Percentiles rank a stretch among this genome's conserved stretches.
These are phyloP conservation scores for Morella rubra DNA, from an alignment of 306 rosid species.

Conservation along the genomic window DNA sequence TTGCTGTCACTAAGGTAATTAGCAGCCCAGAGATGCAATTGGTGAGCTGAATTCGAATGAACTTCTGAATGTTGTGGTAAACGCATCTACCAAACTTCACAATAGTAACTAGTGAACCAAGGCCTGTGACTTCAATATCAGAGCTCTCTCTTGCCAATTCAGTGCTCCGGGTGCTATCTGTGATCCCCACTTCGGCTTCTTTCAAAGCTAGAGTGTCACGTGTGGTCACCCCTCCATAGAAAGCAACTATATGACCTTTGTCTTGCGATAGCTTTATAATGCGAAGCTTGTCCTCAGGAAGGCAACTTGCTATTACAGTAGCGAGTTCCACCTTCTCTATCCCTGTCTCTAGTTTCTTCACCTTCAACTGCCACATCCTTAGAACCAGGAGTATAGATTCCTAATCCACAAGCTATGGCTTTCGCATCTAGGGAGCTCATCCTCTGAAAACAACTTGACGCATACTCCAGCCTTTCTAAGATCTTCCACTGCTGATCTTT, in stretches of 20 bases:
- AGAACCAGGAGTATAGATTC: conserved; percentile 16
- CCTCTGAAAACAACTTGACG: conserved; percentile 54
- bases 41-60: conserved; percentile 56
- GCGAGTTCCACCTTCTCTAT: conserved; percentile 23
- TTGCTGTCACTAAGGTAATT: conserved; percentile 40
- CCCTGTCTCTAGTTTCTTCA: conserved; percentile 20
- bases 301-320: conserved; percentile 43
- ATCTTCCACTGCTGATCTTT: conserved; percentile 25
- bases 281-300: conserved; percentile 41
- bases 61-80: conserved; percentile 53
- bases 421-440: conserved; percentile 36
- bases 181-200: conserved; percentile 55
- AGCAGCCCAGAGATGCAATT: conserved; percentile 41
- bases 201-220: conserved; percentile 34
- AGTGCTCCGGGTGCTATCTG: conserved; percentile 7
- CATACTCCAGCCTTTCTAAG: conserved; percentile 28
- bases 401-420: conserved; percentile 45
- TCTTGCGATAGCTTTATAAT: conserved; percentile 35
- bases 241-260: conserved; percentile 52
- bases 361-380: conserved; percentile 27
- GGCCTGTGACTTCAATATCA: conserved; percentile 27
- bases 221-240: conserved; percentile 39
- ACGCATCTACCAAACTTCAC: conserved; percentile 33
- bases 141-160: conserved; percentile 22
- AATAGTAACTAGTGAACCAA: conserved; percentile 29